Evolutionary conservation across 352 stramenopile genomes (phyloP).

Genomic region (Globisporangium recalcitrans): DNA sequence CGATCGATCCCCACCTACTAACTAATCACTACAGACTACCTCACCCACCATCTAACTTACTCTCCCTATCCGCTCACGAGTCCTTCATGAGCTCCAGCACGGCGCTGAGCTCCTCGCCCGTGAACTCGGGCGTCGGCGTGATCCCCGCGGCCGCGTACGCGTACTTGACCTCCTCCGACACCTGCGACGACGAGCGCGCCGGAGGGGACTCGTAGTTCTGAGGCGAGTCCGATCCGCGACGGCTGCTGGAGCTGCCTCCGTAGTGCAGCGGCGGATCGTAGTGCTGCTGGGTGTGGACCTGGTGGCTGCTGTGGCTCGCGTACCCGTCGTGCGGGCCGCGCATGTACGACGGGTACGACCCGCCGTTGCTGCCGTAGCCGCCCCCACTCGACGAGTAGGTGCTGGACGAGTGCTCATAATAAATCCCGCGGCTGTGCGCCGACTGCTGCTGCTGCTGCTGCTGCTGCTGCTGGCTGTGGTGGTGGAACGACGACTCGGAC

Average conservation of each 20-base stretch:
- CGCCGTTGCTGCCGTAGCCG: constrained; percentile 10
- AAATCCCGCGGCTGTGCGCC: constrained; percentile 17
- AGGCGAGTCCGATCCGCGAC: constrained; percentile 1
- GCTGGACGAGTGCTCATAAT: constrained; percentile 23
- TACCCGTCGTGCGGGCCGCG: constrained; percentile 29
- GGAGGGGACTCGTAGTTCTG: constrained; percentile 30
- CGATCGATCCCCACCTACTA: background rate
- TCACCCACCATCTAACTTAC: background rate
- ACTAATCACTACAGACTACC: background rate
- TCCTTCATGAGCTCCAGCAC: constrained; percentile 50
- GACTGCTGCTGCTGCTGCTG: constrained; percentile 17
- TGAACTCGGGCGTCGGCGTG: constrained; percentile 30
- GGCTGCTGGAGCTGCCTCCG: background rate
- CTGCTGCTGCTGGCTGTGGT: constrained; percentile 17
- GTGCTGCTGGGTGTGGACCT: constrained; percentile 12
- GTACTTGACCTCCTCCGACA: constrained; percentile 24
- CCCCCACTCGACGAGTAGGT: background rate
- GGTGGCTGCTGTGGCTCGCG: constrained; percentile 13
- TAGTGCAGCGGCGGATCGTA: constrained; percentile 23
- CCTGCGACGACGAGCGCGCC: constrained; percentile 18
- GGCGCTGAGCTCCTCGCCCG: constrained; percentile 42
- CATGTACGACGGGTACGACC: constrained; percentile 39
- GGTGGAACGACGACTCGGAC: constrained; percentile 47
- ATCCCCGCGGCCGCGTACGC: constrained; percentile 24
- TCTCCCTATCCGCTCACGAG: constrained; percentile 15